Base-by-base conservation (phyloP, 129 eudicot genomes). In the Tagetes patula region DNA sequence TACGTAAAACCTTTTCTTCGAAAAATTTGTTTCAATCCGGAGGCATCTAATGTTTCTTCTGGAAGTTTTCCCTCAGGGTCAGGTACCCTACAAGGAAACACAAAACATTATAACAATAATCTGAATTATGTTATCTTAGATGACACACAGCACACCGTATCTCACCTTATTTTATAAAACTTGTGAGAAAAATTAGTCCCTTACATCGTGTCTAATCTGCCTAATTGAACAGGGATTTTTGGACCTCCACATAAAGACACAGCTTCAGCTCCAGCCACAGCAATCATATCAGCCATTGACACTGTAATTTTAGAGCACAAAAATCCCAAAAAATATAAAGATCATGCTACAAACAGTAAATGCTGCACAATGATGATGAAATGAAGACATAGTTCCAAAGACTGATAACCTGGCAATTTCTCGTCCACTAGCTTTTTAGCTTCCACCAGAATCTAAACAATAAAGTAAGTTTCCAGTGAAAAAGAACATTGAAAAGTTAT, bases 51-150 rank as follows among this genome's bases (percentile, higher is more conserved):
- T 13, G 97, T 68, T 83, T 94, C 99, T 81, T 87, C 91, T 6
- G 99, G 99, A 71, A 94, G 94, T 76, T 62, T 90, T 12, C 92
- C 97, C 81, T 90, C 96, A 12, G 97, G 97, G 83, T 94, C 99
- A 73, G 96, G 87, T 34, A 71, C 82, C 88, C 99, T 94, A 80
- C 12, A 62, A 68, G 33, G 77, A 66, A 79, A 77, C 53, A 71
- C 42, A 65, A 11, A 69, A 40, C 8, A 42, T 78, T 38, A 58
- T 69, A 69, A 62, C 65, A 6, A 55, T 42, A 64, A 70, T 39
- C 47, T 81, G 65, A 56, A 41, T 20, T 55, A 70, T 75, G 46
- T 31, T 53, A 52, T 30, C 48, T 75, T 39, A 37, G 45, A 54
- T 36, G 36, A 59, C 65, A 48, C 63, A 46, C 56, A 68, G 14